Evolutionary conservation across 345 rosid genomes (phyloP), one percentile per base, ranked within the genome.

Genomic region (Cardamine resedifolia): DNA sequence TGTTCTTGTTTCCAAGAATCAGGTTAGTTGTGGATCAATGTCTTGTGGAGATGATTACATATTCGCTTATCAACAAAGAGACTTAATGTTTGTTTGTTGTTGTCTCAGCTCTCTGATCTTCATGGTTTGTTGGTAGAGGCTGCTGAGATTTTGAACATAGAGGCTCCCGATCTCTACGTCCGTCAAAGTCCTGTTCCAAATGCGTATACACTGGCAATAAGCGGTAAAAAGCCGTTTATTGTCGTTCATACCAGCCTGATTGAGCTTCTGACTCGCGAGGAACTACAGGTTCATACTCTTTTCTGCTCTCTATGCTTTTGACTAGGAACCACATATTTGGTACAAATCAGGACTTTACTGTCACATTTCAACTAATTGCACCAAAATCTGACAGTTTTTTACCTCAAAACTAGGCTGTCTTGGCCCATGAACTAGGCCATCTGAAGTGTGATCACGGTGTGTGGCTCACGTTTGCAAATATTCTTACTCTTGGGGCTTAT

Each of bases 371-470:
- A 44, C 16, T 36, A 24, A 23, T 16, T 62, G 33, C 39, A 47
- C 28, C 20, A 36, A 48, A 64, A 39, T 41, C 72, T 77, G 50
- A 77, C 49, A 3, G 19, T 39, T 28, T 58, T 47, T 58, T n/a
- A 49, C 68, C 63, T 57, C n/a, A 9, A 77, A 72, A 64, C 14
- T 67, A 91, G 99, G 97, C 96, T 77, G 97, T 94, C 55, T 82
- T 94, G 90, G 99, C 96, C 18, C 97, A 91, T 62, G 99, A 94
- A 74, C 82, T 94, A 78, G 99, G 99, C 24, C 97, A 91, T 85
- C 86, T 94, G 63, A 91, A 94, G 79, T 94, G 99, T 5, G 96
- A 94, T 73, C 99, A 91, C 30, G 97, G 99, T 57, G 91, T 91
- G 10, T 94, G 99, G 99, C 96, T 94, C 66, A 91, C 98, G 10